A percentile compares a stretch with the other conserved stretches of the same genome.
These are phyloP conservation scores for Suhomyces atakaporum DNA, from an alignment of 1,139 yeast species.

Conservation along the genomic window DNA sequence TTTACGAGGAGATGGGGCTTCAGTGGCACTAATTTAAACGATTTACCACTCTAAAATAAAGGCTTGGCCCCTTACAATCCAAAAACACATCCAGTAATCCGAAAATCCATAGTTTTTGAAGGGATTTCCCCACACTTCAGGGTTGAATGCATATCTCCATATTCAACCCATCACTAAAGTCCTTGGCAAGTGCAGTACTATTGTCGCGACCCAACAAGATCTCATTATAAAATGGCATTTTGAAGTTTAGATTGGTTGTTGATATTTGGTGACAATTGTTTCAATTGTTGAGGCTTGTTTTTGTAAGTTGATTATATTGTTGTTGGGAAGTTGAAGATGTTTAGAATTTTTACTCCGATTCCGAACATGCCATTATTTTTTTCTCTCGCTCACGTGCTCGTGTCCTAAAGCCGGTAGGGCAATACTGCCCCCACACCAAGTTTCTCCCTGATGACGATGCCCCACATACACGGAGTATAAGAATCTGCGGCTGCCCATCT, in stretches of 20 bases:
- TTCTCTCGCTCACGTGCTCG: background rate
- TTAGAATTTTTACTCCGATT: too few species aligned
- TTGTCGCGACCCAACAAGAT: too few species aligned
- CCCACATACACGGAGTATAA: background rate
- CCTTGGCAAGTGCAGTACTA: too few species aligned
- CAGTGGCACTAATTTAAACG: constrained; percentile 49
- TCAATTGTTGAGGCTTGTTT: too few species aligned
- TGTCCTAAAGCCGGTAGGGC: constrained; percentile 7
- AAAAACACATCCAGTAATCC: background rate
- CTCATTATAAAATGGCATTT: too few species aligned
- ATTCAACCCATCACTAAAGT: too few species aligned
- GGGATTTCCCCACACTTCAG: background rate
- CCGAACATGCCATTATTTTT: background rate
- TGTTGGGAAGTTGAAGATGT: too few species aligned
- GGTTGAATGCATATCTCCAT: too few species aligned
- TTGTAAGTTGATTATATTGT: too few species aligned
- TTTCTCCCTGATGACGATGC: background rate
- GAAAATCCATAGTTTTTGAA: too few species aligned
- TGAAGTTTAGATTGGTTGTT: too few species aligned
- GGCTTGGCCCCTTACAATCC: background rate
- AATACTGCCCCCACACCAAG: constrained; percentile 6
- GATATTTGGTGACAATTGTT: too few species aligned
- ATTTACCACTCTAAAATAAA: background rate
- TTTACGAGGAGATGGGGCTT: constrained; percentile 79
- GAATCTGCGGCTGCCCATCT: background rate